Conservation (phyloP, 805 yeast genomes). For the Wickerhamiella spandovensis region DNA sequence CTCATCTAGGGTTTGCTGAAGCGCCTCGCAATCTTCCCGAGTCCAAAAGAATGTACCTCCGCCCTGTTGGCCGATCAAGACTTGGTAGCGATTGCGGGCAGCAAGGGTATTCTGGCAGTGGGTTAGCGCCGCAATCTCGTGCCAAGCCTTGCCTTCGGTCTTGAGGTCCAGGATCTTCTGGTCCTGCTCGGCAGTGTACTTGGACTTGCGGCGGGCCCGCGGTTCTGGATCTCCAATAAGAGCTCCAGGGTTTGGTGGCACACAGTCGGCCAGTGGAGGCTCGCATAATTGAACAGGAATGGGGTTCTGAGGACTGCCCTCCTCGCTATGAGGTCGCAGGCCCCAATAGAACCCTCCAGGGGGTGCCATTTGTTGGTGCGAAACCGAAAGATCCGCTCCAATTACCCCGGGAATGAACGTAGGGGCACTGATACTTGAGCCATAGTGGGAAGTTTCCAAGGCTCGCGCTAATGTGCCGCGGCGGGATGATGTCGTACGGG, state of each 20-base stretch:
- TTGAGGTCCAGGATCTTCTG: slow-evolving; percentile 48
- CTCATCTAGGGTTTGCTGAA: slow-evolving; percentile 45
- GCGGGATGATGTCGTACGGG: neutral
- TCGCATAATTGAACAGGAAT: slow-evolving; percentile 27
- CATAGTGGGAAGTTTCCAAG: neutral
- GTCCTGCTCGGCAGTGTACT: slow-evolving; percentile 58
- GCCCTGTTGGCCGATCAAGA: slow-evolving; percentile 71
- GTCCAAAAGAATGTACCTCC: slow-evolving; percentile 57
- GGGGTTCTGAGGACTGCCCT: neutral
- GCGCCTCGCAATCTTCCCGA: slow-evolving; percentile 36
- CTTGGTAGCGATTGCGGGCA: slow-evolving; percentile 68
- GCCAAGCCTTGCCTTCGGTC: slow-evolving; percentile 54
- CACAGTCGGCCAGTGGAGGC: slow-evolving; percentile 36
- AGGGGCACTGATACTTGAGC: neutral
- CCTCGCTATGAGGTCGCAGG: neutral
- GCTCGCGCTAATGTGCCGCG: neutral
- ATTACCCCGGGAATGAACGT: neutral
- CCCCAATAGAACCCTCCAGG: neutral
- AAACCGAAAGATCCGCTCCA: neutral
- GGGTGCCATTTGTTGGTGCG: neutral
- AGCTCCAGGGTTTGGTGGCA: slow-evolving; percentile 32
- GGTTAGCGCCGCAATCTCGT: slow-evolving; percentile 53
- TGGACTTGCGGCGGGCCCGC: slow-evolving; percentile 48
- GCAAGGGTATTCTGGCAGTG: slow-evolving; percentile 55
- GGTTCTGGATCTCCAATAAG: slow-evolving; percentile 32